Evolutionary conservation across 345 rosid genomes (phyloP).

Genomic region (Euclidium syriacum): DNA sequence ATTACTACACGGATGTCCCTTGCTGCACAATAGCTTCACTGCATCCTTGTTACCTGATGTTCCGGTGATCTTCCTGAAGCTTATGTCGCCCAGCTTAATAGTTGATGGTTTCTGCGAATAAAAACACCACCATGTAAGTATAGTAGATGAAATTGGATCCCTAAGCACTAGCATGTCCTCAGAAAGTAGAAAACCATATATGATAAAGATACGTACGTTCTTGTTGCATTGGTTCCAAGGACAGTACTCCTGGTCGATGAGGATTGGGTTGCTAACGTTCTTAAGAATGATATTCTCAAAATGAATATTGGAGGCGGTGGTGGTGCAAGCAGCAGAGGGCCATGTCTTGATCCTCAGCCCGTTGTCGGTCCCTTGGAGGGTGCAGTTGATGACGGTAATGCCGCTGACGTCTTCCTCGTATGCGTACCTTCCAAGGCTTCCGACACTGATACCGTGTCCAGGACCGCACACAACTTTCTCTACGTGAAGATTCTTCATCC

Average conservation of each 20-base stretch:
- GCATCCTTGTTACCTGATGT: conserved; percentile 38
- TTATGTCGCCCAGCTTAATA: conserved; percentile 38
- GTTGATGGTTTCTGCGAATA: conserved; percentile 34
- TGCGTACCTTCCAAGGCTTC: conserved; percentile 47
- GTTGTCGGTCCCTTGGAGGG: conserved; percentile 28
- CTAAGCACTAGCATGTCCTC: too few species aligned
- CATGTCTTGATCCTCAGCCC: conserved; percentile 60
- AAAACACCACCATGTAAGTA: neutral
- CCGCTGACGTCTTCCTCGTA: conserved; percentile 38
- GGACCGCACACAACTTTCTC: conserved; percentile 50
- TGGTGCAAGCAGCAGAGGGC: conserved; percentile 34
- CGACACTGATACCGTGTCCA: conserved; percentile 64
- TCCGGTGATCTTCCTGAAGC: conserved; percentile 47
- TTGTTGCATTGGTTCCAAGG: conserved; percentile 30
- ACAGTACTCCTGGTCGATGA: conserved; percentile 45
- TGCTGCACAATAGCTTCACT: conserved; percentile 49
- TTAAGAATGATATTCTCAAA: conserved; percentile 29
- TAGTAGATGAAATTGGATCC: too few species aligned
- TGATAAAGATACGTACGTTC: conserved; percentile 12
- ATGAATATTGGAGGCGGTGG: conserved; percentile 23
- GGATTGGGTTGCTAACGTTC: conserved; percentile 32
- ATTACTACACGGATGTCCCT: conserved; percentile 32
- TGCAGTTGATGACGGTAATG: conserved; percentile 32
- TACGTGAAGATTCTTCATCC: conserved; percentile 28
- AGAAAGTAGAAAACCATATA: too few species aligned